Percentiles rank a stretch among this genome's conserved stretches.
These are phyloP conservation scores for Ceratopteris richardii DNA, from an alignment of 75 land plant species.

Conservation along the genomic window DNA sequence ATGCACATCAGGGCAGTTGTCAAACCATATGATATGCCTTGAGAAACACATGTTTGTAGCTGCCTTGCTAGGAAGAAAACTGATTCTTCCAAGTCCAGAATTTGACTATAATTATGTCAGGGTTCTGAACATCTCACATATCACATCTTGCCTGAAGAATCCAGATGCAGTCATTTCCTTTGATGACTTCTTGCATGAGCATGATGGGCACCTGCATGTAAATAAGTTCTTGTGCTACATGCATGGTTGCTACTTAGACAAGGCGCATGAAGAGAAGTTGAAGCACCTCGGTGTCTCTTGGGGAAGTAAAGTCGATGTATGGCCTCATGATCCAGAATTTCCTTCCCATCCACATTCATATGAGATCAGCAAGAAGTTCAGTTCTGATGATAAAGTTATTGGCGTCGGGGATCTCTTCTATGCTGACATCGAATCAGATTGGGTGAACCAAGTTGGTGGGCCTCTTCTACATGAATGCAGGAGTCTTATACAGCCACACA, in stretches of 20 bases:
- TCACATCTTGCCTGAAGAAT: constrained; percentile 56
- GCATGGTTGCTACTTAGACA: constrained; percentile 73
- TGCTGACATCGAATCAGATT: constrained; percentile 75
- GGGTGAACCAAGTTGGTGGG: constrained; percentile 78
- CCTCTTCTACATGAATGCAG: constrained; percentile 66
- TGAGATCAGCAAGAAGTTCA: constrained; percentile 53
- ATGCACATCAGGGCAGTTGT: constrained; percentile 84
- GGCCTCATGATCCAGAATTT: constrained; percentile 48
- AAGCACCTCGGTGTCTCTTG: constrained; percentile 54
- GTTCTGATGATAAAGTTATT: constrained; percentile 53
- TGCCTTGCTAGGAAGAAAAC: constrained; percentile 51
- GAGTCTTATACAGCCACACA: constrained; percentile 64
- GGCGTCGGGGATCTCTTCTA: constrained; percentile 82
- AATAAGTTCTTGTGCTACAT: constrained; percentile 69
- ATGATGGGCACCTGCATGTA: constrained; percentile 42
- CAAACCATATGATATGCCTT: constrained; percentile 87
- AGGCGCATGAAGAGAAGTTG: constrained; percentile 60
- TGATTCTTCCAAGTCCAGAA: constrained; percentile 68
- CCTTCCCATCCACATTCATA: constrained; percentile 38
- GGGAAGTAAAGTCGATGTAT: constrained; percentile 49
- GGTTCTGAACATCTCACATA: constrained; percentile 61
- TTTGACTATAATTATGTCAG: constrained; percentile 66
- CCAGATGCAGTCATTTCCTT: constrained; percentile 50
- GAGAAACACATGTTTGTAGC: constrained; percentile 95
- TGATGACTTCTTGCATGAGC: constrained; percentile 39